Base-by-base conservation (phyloP, 116 monocot genomes). In the Phalaenopsis hybrid region DNA sequence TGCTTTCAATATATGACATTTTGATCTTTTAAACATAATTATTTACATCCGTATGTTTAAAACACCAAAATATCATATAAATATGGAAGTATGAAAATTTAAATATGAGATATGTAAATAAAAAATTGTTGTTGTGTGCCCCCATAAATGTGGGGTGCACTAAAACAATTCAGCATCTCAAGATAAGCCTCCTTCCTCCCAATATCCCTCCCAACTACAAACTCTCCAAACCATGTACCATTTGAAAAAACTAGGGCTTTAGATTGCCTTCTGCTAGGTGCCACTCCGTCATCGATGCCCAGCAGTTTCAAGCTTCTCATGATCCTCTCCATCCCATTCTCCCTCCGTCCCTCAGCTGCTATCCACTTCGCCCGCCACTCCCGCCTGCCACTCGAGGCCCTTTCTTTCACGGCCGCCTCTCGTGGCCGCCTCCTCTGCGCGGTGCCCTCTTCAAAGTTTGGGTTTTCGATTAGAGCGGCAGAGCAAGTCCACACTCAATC, bases 231-330 rank as follows among this genome's bases (percentile, higher is more conserved):
- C 61, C 61, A n/a, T 61, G 21, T n/a, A 61, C 63, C n/a, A 8
- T 23, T 51, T 6, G 21, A 63, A 23, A 28, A 23, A 63, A 63
- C n/a, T 63, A 63, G 63, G 63, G 63, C 13, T 63, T 51, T 51
- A 51, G 52, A 52, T 52, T 13, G 11, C 52, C 9, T 52, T 52
- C 52, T 52, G 3, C 13, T 8, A 6, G 23, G 25, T 8, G 10
- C 31, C 4, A 13, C 9, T 70, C 70, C 13, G 0, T 37, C 70
- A 69, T 77, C 77, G n/a, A 77, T 77, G 77, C 50, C 23, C 61
- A 55, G 78, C 49, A 78, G 63, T 69, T 81, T 81, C 20, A 87
- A 78, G 75, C 46, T 87, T 67, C 87, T 87, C 45, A 77, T 74
- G 46, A 61, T 87, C 48, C 78, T 84, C 23, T 81, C 81, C 18